These are phyloP conservation scores for Arctium minus DNA, from an alignment of 129 eudicot genomes.

Conservation along the genomic window DNA sequence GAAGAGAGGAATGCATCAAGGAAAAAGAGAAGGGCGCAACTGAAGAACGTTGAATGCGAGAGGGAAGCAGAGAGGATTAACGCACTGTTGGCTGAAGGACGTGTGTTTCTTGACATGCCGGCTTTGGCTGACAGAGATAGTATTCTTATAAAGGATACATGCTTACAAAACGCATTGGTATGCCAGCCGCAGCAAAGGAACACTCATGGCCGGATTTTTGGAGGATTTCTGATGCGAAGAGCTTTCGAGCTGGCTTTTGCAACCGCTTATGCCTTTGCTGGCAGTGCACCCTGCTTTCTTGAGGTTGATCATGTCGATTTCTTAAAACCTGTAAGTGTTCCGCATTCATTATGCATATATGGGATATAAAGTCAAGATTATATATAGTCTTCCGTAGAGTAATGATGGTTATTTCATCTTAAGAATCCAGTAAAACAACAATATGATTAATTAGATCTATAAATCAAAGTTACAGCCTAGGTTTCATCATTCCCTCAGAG, in stretches of 20 bases:
- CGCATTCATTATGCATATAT: neutral
- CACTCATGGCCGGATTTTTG: conserved; percentile 89
- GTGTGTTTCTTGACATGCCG: conserved; percentile 86
- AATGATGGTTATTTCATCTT: neutral
- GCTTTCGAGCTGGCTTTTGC: conserved; percentile 92
- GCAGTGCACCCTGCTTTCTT: conserved; percentile 75
- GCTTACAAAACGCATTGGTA: conserved; percentile 73
- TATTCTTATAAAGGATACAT: conserved; percentile 76
- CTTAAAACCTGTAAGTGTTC: conserved; percentile 80
- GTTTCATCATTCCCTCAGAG: neutral
- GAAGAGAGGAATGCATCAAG: conserved; percentile 73
- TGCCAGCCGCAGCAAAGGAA: conserved; percentile 99
- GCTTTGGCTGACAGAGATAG: conserved; percentile 95
- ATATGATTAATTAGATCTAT: neutral
- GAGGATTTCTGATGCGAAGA: conserved; percentile 91
- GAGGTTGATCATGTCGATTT: conserved; percentile 98
- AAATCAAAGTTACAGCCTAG: neutral
- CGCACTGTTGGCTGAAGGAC: conserved; percentile 71
- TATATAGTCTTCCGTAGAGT: neutral
- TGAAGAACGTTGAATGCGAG: conserved; percentile 40
- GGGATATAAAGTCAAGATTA: neutral
- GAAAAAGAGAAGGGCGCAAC: conserved; percentile 48
- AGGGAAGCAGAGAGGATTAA: conserved; percentile 49
- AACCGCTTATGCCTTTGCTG: conserved; percentile 92
- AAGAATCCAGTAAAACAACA: neutral